Evolutionary conservation across 2,329 filamentous ascomycete species (phyloP).

Genomic region (Xylaria sp.): DNA sequence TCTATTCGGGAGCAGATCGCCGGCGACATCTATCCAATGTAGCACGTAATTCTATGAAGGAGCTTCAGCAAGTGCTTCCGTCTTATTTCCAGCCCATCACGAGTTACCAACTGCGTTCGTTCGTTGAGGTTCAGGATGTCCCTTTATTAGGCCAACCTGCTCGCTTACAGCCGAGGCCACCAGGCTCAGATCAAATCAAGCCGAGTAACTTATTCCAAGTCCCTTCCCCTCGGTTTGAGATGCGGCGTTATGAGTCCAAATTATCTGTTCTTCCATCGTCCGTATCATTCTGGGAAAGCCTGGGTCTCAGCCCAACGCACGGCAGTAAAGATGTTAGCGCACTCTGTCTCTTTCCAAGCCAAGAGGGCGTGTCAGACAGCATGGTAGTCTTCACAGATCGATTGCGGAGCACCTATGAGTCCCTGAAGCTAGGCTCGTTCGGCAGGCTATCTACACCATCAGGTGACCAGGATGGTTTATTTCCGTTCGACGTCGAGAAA

Average conservation of each 20-base stretch:
- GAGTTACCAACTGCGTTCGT: slow-evolving; percentile 58
- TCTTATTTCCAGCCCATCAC: slow-evolving; percentile 56
- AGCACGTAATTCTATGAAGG: slow-evolving; percentile 60
- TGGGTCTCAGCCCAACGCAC: slow-evolving; percentile 77
- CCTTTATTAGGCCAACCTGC: slow-evolving; percentile 63
- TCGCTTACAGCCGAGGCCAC: slow-evolving; percentile 62
- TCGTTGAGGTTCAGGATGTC: slow-evolving; percentile 68
- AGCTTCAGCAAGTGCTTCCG: slow-evolving; percentile 58
- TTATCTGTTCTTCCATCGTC: slow-evolving; percentile 80
- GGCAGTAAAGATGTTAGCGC: slow-evolving; percentile 77
- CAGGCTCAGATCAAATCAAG: slow-evolving; percentile 59
- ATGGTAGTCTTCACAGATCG: slow-evolving; percentile 73
- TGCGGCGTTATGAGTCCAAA: slow-evolving; percentile 74
- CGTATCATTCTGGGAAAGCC: slow-evolving; percentile 81
- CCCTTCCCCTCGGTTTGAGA: slow-evolving; percentile 74
- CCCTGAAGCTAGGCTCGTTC: slow-evolving; percentile 76
- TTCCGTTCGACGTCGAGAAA: slow-evolving; percentile 62
- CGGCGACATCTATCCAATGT: slow-evolving; percentile 56
- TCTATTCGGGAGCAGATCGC: slow-evolving; percentile 48
- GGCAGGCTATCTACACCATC: slow-evolving; percentile 57
- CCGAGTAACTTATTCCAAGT: slow-evolving; percentile 69
- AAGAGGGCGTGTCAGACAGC: slow-evolving; percentile 69
- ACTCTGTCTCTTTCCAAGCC: slow-evolving; percentile 76
- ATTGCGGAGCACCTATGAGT: slow-evolving; percentile 77
- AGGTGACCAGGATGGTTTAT: slow-evolving; percentile 59